Conservation (phyloP, 164 flowering plant species). For the Vitis labrusca region DNA sequence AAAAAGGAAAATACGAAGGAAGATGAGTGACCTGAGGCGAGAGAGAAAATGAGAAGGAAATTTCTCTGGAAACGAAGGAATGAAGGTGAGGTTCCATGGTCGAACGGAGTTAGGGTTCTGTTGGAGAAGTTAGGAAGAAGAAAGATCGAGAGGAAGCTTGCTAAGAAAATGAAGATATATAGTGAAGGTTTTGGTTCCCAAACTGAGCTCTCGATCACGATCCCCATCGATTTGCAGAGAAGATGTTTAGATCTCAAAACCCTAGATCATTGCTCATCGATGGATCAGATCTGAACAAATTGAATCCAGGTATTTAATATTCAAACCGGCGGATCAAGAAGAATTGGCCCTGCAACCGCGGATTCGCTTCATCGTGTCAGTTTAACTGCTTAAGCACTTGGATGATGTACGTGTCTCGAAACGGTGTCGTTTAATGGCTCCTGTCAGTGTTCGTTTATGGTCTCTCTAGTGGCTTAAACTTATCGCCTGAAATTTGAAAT, state of each 20-base stretch:
- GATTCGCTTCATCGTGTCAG: too few species aligned
- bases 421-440: too few species aligned
- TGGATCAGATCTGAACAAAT: not conserved
- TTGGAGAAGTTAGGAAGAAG: slow-evolving; percentile 32
- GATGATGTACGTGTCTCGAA: too few species aligned
- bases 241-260: slow-evolving; percentile 13
- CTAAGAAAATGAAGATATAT: slow-evolving; percentile 50
- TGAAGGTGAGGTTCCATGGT: slow-evolving; percentile 34
- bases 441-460: too few species aligned
- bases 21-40: slow-evolving; percentile 58
- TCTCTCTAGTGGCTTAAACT: too few species aligned
- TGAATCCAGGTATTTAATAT: too few species aligned
- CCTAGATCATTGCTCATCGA: slow-evolving; percentile 10
- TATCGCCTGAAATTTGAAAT: too few species aligned
- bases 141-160: slow-evolving; percentile 50
- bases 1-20: not conserved
- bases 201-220: slow-evolving; percentile 61
- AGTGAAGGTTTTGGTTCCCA: slow-evolving; percentile 70
- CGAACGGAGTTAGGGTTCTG: slow-evolving; percentile 34
- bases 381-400: too few species aligned
- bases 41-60: slow-evolving; percentile 58
- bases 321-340: too few species aligned
- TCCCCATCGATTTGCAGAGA: slow-evolving; percentile 44
- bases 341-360: too few species aligned
- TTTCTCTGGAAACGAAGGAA: slow-evolving; percentile 58